Evolutionary conservation across 495 filamentous ascomycete genomes (phyloP), one percentile per base, ranked within the genome.

Genomic region (Trichoderma asperelloides): DNA sequence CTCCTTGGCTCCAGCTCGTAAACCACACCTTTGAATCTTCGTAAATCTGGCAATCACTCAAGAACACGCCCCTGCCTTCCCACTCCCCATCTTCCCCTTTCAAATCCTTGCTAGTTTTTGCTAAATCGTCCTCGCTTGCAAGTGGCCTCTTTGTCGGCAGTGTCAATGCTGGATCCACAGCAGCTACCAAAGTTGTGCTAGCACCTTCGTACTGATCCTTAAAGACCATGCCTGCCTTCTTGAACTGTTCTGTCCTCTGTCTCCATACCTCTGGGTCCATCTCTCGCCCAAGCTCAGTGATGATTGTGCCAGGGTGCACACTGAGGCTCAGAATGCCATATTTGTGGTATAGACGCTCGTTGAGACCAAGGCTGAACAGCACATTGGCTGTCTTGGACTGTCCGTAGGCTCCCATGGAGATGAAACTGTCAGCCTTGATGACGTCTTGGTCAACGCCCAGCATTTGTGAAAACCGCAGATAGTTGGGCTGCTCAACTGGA

Each of bases 341-440:
- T 15, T 45, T 55, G 28, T 43, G 23, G 12, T 33, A 63, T 12
- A 70, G 55, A 33, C 55, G 55, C 55, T 27, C 55, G 55, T 60
- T 60, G 23, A 60, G 55, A 1, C 55, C 55, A 49, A 88, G 55
- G 55, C 55, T 60, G 2, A 60, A 30, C 55, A 60, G 23, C 9
- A 88, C 78, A 67, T 87, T 88, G 30, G 85, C 86, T 40, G 85
- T 82, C 74, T 88, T 88, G 65, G 82, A 84, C 66, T 85, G 79
- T 15, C 78, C 82, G 55, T 88, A 87, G 11, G 83, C 82, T 49
- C 81, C 69, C 66, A 78, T 83, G 27, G 79, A 75, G 63, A 84
- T 79, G 71, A 87, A 89, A 2, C 84, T 84, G 23, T 82, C 77
- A 60, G 80, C 68, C 9, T 74, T 72, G 40, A 68, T 69, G 37